phyloP scores from a whole-genome alignment of 768 basidiomycete genomes.

The Lactarius indigo region DNA sequence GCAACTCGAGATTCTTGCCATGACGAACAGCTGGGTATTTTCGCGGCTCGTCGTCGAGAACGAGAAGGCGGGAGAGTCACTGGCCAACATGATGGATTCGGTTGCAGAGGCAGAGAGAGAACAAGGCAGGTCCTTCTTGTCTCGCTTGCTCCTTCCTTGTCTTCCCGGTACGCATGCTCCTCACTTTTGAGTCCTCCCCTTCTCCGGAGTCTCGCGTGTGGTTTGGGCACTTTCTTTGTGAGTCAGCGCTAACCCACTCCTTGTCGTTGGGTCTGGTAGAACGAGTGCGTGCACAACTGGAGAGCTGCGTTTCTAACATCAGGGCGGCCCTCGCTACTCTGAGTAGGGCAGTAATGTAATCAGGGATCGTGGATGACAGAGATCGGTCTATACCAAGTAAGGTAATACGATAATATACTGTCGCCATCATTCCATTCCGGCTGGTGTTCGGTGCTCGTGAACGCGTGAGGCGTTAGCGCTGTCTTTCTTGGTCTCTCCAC shows the following conservation, averaged over 20 bases:
- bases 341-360: slow-evolving; percentile 19
- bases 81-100: slow-evolving; percentile 23
- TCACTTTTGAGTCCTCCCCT: not conserved
- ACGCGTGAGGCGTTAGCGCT: not conserved
- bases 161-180: slow-evolving; percentile 10
- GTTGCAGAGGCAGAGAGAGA: slow-evolving; percentile 23
- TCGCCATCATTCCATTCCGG: not conserved
- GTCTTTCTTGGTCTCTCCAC: not conserved
- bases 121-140: slow-evolving; percentile 25
- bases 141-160: not conserved
- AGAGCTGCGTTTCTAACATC: slow-evolving; percentile 21
- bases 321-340: slow-evolving; percentile 14
- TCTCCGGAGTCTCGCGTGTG: not conserved
- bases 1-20: slow-evolving; percentile 18
- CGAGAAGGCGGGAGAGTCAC: slow-evolving; percentile 16
- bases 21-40: slow-evolving; percentile 23
- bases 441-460: not conserved
- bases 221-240: not conserved
- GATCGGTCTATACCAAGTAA: slow-evolving; percentile 3
- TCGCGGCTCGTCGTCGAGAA: slow-evolving; percentile 23
- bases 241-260: slow-evolving; percentile 7
- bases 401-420: not conserved
- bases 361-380: not conserved
- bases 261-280: slow-evolving; percentile 8
- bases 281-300: slow-evolving; percentile 20